Base-by-base conservation (phyloP, 1,284 basidiomycete species). In the Xerocomus cyaneibrunnescens region DNA sequence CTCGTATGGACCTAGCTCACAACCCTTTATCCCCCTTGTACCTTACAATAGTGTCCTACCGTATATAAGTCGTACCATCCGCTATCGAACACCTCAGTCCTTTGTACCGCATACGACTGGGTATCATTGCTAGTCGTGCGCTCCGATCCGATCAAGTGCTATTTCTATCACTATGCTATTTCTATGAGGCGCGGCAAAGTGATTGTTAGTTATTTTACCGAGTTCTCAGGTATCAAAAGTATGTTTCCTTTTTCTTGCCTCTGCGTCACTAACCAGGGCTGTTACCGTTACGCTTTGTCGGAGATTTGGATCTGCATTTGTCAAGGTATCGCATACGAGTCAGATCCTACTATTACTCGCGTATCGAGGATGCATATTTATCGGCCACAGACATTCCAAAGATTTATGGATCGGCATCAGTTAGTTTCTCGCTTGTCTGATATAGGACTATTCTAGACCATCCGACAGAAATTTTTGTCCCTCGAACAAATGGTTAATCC, bases 391-490 rank as follows among this genome's bases (percentile, higher is more conserved):
- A 1, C 80, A 99, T n/a, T 90, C 92, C n/a, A 98, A 98, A 68
- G 97, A 99, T 71, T 98, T 99, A 73, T 82, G 97, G 12, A 99
- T 97, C 52, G n/a, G n/a, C n/a, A 98, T 99, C 74, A 99, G 94
- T 95, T 60, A 65, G 92, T 75, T 23, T 7, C 10, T 41, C 16
- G 9, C 14, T 39, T 34, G 23, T 17, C 21, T 44, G 13, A 7
- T 1, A n/a, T 25, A 16, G 1, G 13, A 14, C 51, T 14, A 48
- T 9, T 42, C 14, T 27, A 27, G 17, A 41, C 13, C 17, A 16
- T 21, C 0, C 19, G 25, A 16, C 37, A 96, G 94, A 99, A 69
- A 93, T 99, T 45, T 95, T 89, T 65, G 93, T 99, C 7, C 96
- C 97, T 0, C 92, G 83, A 89, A 5, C 95, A 97, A 70, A 94